Percentiles rank a stretch among this genome's conserved stretches.
phyloP scores from a whole-genome alignment of 2,329 filamentous ascomycete genomes.

The Botrytis tulipae region DNA sequence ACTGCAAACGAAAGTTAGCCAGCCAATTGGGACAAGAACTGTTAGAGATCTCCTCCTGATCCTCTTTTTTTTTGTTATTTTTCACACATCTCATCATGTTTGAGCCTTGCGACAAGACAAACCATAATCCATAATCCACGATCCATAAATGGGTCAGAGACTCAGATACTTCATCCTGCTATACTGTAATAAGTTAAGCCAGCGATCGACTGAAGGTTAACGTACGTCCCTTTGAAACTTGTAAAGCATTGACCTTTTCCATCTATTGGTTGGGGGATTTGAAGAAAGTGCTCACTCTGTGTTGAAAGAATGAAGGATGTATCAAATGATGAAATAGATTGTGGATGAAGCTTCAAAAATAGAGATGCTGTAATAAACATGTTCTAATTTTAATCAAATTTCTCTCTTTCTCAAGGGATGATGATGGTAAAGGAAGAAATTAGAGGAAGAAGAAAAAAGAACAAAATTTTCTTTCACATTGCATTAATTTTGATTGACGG shows the following conservation, averaged over 20 bases:
- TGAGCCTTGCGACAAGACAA: slow-evolving; percentile 13
- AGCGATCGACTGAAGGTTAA: not conserved
- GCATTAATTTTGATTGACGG: not conserved
- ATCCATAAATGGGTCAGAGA: slow-evolving; percentile 3
- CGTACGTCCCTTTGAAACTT: slow-evolving; percentile 9
- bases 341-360: not conserved
- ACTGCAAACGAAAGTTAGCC: slow-evolving; percentile 37
- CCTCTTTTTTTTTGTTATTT: not conserved
- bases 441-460: not conserved
- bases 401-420: not conserved
- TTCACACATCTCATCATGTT: not conserved
- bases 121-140: not conserved
- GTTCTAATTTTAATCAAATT: not conserved
- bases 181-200: slow-evolving; percentile 3
- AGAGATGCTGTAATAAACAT: not conserved
- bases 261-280: not conserved
- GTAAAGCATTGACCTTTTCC: not conserved
- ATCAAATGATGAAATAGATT: not conserved
- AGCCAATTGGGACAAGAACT: slow-evolving; percentile 30
- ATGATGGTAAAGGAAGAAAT: not conserved
- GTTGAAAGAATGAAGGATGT: not conserved
- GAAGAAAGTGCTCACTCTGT: not conserved
- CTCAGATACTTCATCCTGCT: not conserved
- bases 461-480: not conserved
- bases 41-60: slow-evolving; percentile 20